A percentile compares a stretch with the other conserved stretches of the same genome.
Conservation (phyloP, 768 basidiomycete genomes). For the Naganishia vaughanmartiniae region DNA sequence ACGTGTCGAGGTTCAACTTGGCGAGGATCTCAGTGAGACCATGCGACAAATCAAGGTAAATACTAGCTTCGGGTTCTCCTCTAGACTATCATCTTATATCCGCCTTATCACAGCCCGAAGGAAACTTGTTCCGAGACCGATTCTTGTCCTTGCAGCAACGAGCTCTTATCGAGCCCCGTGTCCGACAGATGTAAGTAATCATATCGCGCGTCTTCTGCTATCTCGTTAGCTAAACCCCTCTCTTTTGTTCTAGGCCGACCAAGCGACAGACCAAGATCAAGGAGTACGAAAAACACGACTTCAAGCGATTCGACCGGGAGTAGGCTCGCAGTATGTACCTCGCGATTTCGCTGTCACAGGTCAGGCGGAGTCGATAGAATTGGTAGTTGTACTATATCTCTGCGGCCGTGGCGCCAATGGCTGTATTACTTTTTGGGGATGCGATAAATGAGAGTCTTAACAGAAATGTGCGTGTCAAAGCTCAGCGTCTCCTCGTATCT, state of each 20-base stretch:
- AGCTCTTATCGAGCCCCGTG: conserved; percentile 79
- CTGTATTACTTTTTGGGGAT: not conserved
- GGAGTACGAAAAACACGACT: conserved; percentile 53
- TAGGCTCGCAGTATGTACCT: conserved; percentile 30
- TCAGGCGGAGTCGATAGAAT: not conserved
- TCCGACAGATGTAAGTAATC: conserved; percentile 67
- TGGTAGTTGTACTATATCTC: conserved; percentile 3
- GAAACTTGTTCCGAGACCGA: conserved; percentile 85
- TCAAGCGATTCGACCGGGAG: conserved; percentile 50
- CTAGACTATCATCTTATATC: not conserved
- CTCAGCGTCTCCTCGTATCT: no score
- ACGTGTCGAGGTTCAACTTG: conserved; percentile 78
- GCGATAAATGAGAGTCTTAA: not conserved
- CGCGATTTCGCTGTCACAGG: conserved; percentile 2
- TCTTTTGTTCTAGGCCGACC: conserved; percentile 35
- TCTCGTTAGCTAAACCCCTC: not conserved
- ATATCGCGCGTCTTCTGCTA: not conserved
- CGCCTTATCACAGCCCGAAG: conserved; percentile 67
- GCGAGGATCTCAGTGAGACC: conserved; percentile 83
- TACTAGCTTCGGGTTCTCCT: conserved; percentile 20
- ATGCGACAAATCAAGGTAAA: conserved; percentile 76
- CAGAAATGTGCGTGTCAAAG: no score
- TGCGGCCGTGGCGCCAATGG: not conserved
- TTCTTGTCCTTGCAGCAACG: conserved; percentile 84
- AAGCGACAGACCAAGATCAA: conserved; percentile 40